These are phyloP conservation scores for Suhomyces sp. DNA, from an alignment of 805 yeast species.

Conservation along the genomic window DNA sequence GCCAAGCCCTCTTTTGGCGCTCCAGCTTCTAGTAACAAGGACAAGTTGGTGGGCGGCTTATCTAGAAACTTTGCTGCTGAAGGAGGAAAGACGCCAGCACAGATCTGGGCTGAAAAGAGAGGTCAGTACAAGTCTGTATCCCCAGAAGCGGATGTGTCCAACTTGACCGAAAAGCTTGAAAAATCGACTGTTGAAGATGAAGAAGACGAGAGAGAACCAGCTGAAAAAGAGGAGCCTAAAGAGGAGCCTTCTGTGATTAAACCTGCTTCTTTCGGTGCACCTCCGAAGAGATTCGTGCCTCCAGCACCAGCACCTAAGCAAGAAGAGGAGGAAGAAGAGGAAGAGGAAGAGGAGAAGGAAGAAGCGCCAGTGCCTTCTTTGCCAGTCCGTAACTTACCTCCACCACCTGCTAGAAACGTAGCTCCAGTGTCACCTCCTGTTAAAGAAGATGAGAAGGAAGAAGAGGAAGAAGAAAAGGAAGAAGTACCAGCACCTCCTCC, in stretches of 20 bases:
- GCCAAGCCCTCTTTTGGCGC: slow-evolving; percentile 38
- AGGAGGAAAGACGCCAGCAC: slow-evolving; percentile 90
- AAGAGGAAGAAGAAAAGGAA: slow-evolving; percentile 15
- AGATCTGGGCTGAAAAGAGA: slow-evolving; percentile 89
- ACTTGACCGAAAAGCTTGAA: neutral
- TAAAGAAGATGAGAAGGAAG: slow-evolving; percentile 19
- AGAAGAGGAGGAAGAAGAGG: slow-evolving; percentile 8
- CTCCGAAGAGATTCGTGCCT: slow-evolving; percentile 2
- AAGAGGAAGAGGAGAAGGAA: slow-evolving; percentile 25
- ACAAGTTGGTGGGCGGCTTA: slow-evolving; percentile 55
- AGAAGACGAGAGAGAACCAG: slow-evolving; percentile 10
- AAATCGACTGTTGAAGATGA: slow-evolving; percentile 2
- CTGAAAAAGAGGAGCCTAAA: slow-evolving; percentile 1
- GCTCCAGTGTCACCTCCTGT: slow-evolving; percentile 10
- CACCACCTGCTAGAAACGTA: slow-evolving; percentile 10
- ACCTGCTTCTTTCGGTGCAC: slow-evolving; percentile 5
- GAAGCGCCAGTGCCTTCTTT: slow-evolving; percentile 13
- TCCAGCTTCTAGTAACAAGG: slow-evolving; percentile 21
- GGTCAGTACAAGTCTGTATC: slow-evolving; percentile 55
- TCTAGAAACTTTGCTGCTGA: slow-evolving; percentile 60
- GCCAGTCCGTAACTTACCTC: slow-evolving; percentile 14
- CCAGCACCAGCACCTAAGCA: slow-evolving; percentile 9
- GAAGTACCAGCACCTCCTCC: slow-evolving; percentile 25
- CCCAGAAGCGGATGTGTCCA: slow-evolving; percentile 12
- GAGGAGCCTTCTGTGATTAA: slow-evolving; percentile 16